These are phyloP conservation scores for Suillus placidus DNA, from an alignment of 768 basidiomycete genomes.

Conservation along the genomic window DNA sequence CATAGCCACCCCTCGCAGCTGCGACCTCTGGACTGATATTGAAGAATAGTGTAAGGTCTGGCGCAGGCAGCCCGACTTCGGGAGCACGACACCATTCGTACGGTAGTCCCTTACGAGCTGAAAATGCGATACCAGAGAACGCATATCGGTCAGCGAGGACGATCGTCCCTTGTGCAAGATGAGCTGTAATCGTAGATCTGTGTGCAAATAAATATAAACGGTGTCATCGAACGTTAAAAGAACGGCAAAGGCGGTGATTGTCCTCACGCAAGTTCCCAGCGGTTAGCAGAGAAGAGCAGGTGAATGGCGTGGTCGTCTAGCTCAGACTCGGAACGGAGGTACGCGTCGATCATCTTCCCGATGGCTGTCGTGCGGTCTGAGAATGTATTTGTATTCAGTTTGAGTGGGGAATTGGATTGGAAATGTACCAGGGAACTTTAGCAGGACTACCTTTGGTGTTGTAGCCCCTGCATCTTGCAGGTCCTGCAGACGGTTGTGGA, in stretches of 20 bases:
- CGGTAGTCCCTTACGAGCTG: conserved; percentile 65
- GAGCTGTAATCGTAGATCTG: conserved; percentile 62
- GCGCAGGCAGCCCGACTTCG: conserved; percentile 85
- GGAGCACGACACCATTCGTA: conserved; percentile 86
- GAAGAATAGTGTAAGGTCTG: conserved; percentile 88
- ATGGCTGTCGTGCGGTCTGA: conserved; percentile 89
- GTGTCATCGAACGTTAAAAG: neutral
- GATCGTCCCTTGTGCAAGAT: conserved; percentile 64
- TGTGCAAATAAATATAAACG: conserved; percentile 2
- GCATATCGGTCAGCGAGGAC: conserved; percentile 94
- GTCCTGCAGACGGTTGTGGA: conserved; percentile 56
- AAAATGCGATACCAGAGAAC: conserved; percentile 95
- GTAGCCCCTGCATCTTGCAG: conserved; percentile 7
- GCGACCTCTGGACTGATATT: conserved; percentile 76
- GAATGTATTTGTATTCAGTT: neutral
- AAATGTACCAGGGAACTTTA: conserved; percentile 86
- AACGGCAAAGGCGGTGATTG: conserved; percentile 2
- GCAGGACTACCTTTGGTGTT: conserved; percentile 45
- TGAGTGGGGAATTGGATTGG: neutral
- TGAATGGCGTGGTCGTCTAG: conserved; percentile 92
- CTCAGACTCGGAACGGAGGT: conserved; percentile 81
- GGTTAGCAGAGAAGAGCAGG: conserved; percentile 93
- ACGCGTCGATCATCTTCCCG: conserved; percentile 91
- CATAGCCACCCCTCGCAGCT: conserved; percentile 73
- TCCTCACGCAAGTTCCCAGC: conserved; percentile 90